A percentile compares a stretch with the other conserved stretches of the same genome.
These are phyloP conservation scores for Lepiota brunneoincarnata DNA, from an alignment of 768 basidiomycete genomes.

Conservation along the genomic window DNA sequence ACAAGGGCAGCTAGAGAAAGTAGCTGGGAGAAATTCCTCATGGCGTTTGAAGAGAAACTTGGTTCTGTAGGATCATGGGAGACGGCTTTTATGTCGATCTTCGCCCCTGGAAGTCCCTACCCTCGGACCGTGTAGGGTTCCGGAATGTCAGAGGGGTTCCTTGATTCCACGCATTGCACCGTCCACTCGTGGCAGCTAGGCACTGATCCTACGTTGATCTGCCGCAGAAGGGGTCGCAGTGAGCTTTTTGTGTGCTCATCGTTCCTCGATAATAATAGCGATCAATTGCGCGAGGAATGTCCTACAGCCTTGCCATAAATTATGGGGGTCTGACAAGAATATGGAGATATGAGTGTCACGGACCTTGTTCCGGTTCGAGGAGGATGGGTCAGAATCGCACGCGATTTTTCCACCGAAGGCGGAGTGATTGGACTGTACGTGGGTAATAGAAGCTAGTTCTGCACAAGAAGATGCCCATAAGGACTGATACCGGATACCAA, in stretches of 20 bases:
- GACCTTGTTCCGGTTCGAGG: not conserved
- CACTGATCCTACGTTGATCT: constrained; percentile 5
- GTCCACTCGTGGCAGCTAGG: constrained; percentile 6
- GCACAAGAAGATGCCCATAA: too few relatives aligned
- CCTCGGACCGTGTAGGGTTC: not conserved
- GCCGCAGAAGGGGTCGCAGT: not conserved
- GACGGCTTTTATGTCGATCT: constrained; percentile 5
- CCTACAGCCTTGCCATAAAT: too few relatives aligned
- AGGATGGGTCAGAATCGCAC: too few relatives aligned
- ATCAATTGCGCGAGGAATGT: not conserved
- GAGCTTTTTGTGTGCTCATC: not conserved
- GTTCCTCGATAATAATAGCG: not conserved
- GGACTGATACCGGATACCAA: too few relatives aligned
- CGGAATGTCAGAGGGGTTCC: not conserved
- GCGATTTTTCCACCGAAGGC: too few relatives aligned
- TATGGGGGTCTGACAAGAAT: too few relatives aligned
- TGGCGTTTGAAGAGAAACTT: constrained; percentile 1
- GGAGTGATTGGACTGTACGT: too few relatives aligned
- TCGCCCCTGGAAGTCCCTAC: not conserved
- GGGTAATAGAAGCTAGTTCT: too few relatives aligned
- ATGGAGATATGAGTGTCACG: too few relatives aligned
- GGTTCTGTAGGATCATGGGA: not conserved
- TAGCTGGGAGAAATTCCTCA: constrained; percentile 13
- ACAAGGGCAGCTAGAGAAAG: constrained; percentile 19
- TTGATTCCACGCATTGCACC: constrained; percentile 5